Percentiles rank a stretch among this genome's conserved stretches.
Conservation (phyloP, 192 early-diverging fungal genomes). For the Umbelopsis sp. region DNA sequence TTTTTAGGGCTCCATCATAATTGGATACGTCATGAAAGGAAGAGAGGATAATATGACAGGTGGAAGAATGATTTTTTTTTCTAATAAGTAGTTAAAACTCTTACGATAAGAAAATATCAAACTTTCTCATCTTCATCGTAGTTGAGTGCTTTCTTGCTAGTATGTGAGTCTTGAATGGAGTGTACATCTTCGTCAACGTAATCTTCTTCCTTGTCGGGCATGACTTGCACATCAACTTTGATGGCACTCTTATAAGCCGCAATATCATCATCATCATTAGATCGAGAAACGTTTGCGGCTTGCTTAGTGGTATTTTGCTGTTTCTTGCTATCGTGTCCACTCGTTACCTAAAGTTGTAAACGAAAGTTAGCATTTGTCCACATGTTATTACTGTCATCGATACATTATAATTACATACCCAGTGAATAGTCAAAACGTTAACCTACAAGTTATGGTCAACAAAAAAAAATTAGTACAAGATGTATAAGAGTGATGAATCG, state of each 20-base stretch:
- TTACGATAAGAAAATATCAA: not conserved
- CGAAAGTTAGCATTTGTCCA: not conserved
- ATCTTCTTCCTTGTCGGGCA: slow-evolving; percentile 1
- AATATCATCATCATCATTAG: slow-evolving; percentile 15
- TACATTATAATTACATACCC: slow-evolving; percentile 25
- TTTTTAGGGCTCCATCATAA: too few relatives aligned
- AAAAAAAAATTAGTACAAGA: not conserved
- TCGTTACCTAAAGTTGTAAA: not conserved
- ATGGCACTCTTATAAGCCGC: not conserved
- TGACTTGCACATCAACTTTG: slow-evolving; percentile 15
- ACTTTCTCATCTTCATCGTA: slow-evolving; percentile 16
- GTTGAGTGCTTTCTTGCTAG: not conserved
- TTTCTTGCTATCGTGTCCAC: slow-evolving; percentile 10
- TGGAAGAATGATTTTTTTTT: not conserved
- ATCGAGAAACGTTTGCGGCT: slow-evolving; percentile 7
- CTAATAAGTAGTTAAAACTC: not conserved
- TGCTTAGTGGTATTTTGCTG: not conserved
- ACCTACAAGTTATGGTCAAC: not conserved
- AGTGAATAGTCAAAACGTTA: slow-evolving; percentile 32
- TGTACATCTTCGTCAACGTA: slow-evolving; percentile 10
- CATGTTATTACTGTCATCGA: not conserved
- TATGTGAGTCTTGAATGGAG: slow-evolving; percentile 6
- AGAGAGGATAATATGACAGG: not conserved
- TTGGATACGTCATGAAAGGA: too few relatives aligned
- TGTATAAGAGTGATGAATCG: not conserved